These are phyloP conservation scores for Aureobasidium zeae DNA, from an alignment of 2,329 filamentous ascomycete species.

Conservation along the genomic window DNA sequence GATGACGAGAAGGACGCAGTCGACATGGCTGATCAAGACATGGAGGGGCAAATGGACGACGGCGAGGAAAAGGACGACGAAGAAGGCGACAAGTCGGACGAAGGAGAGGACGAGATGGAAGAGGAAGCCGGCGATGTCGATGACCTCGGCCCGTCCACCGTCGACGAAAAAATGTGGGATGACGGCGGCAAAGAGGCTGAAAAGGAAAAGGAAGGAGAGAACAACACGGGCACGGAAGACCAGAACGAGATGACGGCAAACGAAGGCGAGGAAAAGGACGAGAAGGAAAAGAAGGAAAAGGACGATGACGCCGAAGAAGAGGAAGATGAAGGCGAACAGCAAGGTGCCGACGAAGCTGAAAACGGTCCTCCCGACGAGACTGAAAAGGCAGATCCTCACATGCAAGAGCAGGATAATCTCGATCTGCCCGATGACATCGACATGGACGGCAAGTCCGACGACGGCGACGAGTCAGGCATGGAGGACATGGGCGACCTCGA, in stretches of 20 bases:
- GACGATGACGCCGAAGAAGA: slow-evolving; percentile 54
- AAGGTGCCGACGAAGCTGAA: slow-evolving; percentile 43
- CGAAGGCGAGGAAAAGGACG: slow-evolving; percentile 37
- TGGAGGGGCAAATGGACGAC: slow-evolving; percentile 76
- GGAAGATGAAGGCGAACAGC: slow-evolving; percentile 29
- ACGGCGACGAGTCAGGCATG: slow-evolving; percentile 32
- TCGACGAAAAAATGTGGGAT: slow-evolving; percentile 99
- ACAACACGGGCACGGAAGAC: slow-evolving; percentile 40
- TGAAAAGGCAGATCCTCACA: slow-evolving; percentile 62
- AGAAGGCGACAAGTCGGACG: slow-evolving; percentile 53
- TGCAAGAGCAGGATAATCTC: slow-evolving; percentile 70
- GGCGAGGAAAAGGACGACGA: slow-evolving; percentile 32
- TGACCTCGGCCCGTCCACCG: slow-evolving; percentile 76
- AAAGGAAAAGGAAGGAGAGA: slow-evolving; percentile 69
- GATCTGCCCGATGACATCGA: slow-evolving; percentile 85
- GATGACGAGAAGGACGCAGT: slow-evolving; percentile 77
- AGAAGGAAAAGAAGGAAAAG: slow-evolving; percentile 48
- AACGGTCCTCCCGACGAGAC: slow-evolving; percentile 57
- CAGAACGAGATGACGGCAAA: slow-evolving; percentile 38
- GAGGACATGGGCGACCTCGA: slow-evolving; percentile 19
- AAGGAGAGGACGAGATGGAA: slow-evolving; percentile 64
- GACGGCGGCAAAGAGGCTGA: slow-evolving; percentile 65
- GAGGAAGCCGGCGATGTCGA: slow-evolving; percentile 88
- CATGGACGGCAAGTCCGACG: slow-evolving; percentile 51
- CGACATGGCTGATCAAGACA: slow-evolving; percentile 85